A percentile compares a stretch with the other conserved stretches of the same genome.
phyloP scores from a whole-genome alignment of 2,329 filamentous ascomycete genomes.

The Penicillium rolfsii region DNA sequence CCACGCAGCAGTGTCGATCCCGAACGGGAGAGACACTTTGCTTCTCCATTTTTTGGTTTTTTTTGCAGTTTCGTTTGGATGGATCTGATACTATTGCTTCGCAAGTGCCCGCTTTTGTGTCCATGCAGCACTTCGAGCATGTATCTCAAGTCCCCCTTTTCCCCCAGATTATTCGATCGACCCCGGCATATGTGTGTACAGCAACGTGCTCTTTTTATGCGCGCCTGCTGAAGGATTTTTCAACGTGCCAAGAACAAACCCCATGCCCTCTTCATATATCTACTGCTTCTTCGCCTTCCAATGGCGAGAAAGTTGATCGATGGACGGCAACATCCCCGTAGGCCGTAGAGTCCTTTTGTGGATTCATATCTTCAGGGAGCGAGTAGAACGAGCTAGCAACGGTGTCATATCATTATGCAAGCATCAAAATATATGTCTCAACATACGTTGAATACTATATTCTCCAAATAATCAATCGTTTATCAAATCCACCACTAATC shows the following conservation, averaged over 20 bases:
- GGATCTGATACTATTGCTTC: not conserved
- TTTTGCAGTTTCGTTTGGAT: not conserved
- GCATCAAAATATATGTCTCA: not conserved
- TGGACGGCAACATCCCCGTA: constrained; percentile 48
- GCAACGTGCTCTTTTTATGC: constrained; percentile 63
- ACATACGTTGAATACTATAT: constrained; percentile 12
- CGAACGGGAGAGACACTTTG: constrained; percentile 13
- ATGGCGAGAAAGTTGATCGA: constrained; percentile 53
- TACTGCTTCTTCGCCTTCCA: constrained; percentile 48
- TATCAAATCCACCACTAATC: constrained; percentile 68
- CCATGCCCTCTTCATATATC: constrained; percentile 51
- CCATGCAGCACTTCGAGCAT: constrained; percentile 6
- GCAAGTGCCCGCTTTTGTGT: not conserved
- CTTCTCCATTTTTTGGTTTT: constrained; percentile 18
- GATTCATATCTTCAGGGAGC: not conserved
- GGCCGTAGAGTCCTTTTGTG: constrained; percentile 16
- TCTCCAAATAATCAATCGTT: constrained; percentile 62
- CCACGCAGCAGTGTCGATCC: constrained; percentile 26
- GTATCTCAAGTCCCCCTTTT: not conserved
- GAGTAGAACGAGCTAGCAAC: not conserved
- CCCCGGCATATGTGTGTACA: constrained; percentile 73
- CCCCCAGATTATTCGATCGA: constrained; percentile 2
- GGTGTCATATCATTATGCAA: not conserved
- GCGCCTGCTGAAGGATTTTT: constrained; percentile 68
- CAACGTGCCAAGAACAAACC: constrained; percentile 64